Conservation (phyloP, 768 basidiomycete genomes). For the Termitomyces sp. region DNA sequence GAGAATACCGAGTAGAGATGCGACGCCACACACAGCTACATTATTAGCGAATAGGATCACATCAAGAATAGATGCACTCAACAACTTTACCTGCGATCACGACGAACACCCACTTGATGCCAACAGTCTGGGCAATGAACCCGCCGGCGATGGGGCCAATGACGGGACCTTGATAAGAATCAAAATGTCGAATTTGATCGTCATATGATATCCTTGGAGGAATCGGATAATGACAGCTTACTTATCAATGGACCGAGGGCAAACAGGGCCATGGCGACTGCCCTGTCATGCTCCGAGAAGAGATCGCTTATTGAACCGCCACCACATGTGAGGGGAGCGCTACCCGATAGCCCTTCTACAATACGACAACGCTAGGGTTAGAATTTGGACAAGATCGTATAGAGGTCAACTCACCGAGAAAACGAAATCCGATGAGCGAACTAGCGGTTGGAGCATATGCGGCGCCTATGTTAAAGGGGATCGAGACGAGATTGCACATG, state of each 20-base stretch:
- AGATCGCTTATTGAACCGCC: constrained; percentile 64
- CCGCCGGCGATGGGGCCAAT: constrained; percentile 60
- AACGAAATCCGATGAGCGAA: constrained; percentile 59
- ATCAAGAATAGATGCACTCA: no score
- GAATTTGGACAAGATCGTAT: not conserved
- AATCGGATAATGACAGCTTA: no score
- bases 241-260: constrained; percentile 60
- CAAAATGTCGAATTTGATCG: no score
- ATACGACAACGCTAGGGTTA: not conserved
- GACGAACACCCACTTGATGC: constrained; percentile 59
- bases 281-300: constrained; percentile 49
- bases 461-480: constrained; percentile 66
- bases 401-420: constrained; percentile 52
- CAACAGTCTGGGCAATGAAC: constrained; percentile 55
- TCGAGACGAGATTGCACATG: constrained; percentile 54
- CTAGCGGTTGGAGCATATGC: constrained; percentile 57
- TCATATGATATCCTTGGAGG: no score
- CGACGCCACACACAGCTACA: constrained; percentile 38
- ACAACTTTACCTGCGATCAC: constrained; percentile 35
- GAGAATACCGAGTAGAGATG: constrained; percentile 49
- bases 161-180: not conserved
- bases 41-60: no score
- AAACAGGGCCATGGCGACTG: constrained; percentile 66
- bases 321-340: constrained; percentile 60
- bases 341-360: constrained; percentile 55